Evolutionary conservation across 208 protist genomes (phyloP).

Genomic region (Tritrichomonas foetus): DNA sequence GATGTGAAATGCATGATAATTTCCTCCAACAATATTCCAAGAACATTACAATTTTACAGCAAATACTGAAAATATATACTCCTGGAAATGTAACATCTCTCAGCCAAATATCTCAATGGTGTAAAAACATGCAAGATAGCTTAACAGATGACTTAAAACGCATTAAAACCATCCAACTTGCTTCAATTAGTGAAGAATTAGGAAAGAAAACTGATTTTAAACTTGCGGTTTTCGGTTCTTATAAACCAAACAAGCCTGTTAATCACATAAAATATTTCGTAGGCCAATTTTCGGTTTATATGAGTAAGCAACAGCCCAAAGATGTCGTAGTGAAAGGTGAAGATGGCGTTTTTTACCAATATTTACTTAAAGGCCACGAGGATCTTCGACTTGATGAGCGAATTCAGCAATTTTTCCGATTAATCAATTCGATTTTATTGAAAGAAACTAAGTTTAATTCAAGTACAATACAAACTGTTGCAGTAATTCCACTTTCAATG

Average conservation of each 20-base stretch:
- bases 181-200: background rate
- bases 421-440: background rate
- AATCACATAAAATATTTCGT: constrained; percentile 18
- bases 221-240: background rate
- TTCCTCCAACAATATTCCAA: background rate
- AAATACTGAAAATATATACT: background rate
- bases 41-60: background rate
- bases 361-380: constrained; percentile 40
- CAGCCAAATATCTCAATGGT: background rate
- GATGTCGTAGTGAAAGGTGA: constrained; percentile 6
- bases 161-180: background rate
- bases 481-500: background rate
- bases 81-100: background rate
- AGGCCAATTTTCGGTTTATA: background rate
- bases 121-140: background rate
- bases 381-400: constrained; percentile 34
- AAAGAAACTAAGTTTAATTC: background rate
- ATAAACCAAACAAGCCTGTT: background rate
- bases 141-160: background rate
- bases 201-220: background rate
- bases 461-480: background rate
- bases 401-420: constrained; percentile 39
- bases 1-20: background rate
- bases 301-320: background rate
- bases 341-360: constrained; percentile 20